phyloP scores from a whole-genome alignment of 176 grass and related monocot genomes.

The Rhipidocladum racemiflorum region DNA sequence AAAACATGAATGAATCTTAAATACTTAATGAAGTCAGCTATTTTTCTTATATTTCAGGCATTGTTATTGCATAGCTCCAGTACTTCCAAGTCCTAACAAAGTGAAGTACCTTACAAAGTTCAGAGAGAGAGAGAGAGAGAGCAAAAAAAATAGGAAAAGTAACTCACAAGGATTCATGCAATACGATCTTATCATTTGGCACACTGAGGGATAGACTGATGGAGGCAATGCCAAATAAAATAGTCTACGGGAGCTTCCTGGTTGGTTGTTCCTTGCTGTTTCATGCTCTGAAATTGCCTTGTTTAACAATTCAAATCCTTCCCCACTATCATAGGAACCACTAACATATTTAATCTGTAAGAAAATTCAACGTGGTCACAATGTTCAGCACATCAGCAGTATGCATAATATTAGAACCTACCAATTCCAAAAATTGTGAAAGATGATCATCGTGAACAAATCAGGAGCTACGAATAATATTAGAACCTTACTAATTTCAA shows the following conservation, averaged over 20 bases:
- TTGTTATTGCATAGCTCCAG: not conserved
- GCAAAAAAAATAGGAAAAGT: not conserved
- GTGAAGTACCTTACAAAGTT: not conserved
- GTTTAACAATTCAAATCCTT: no score
- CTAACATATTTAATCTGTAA: no score
- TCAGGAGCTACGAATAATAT: no score
- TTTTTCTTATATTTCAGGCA: not conserved
- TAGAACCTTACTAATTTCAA: no score
- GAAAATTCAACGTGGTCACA: no score
- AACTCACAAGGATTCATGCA: constrained; percentile 89
- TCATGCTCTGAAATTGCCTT: no score
- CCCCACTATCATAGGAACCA: no score
- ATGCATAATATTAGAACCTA: no score
- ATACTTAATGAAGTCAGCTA: not conserved
- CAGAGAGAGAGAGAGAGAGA: not conserved
- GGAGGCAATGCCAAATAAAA: constrained; percentile 99
- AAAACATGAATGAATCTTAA: not conserved
- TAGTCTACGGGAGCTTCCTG: constrained; percentile 64
- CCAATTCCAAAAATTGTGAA: no score
- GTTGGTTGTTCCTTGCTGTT: not conserved
- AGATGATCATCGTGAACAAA: no score
- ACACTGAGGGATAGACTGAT: constrained; percentile 91
- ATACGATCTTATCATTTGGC: constrained; percentile 88
- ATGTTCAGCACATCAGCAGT: no score
- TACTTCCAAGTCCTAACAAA: constrained; percentile 20